These are phyloP conservation scores for Polyplosphaeria fusca DNA, from an alignment of 495 filamentous ascomycete species.

Conservation along the genomic window DNA sequence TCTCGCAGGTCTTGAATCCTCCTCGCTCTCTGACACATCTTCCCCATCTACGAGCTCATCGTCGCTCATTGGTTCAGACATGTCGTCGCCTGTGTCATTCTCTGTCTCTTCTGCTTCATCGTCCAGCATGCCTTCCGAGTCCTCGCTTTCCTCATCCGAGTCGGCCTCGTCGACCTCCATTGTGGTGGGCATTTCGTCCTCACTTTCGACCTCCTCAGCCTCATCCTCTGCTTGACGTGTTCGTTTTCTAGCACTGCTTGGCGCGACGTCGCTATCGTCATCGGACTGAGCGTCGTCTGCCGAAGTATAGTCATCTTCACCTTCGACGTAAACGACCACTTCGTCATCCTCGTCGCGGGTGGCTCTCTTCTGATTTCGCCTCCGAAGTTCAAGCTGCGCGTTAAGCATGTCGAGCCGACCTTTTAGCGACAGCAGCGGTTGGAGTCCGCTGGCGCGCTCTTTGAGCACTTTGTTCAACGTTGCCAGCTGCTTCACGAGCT, in stretches of 20 bases:
- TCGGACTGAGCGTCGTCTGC: constrained; percentile 36
- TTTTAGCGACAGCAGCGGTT: constrained; percentile 79
- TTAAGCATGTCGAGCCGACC: constrained; percentile 89
- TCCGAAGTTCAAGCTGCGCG: constrained; percentile 77
- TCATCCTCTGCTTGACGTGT: constrained; percentile 21
- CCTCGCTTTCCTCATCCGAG: constrained; percentile 29
- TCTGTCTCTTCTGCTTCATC: constrained; percentile 43
- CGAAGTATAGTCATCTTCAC: constrained; percentile 42
- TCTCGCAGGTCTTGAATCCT: constrained; percentile 17
- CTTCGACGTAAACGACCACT: constrained; percentile 83
- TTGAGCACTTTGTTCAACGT: constrained; percentile 80
- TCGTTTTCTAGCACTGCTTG: constrained; percentile 15
- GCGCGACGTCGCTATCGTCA: constrained; percentile 29
- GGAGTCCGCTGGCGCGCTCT: constrained; percentile 77
- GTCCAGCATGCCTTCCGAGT: constrained; percentile 36
- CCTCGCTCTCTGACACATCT: constrained; percentile 32
- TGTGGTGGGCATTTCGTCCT: constrained; percentile 36
- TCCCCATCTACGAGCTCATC: constrained; percentile 37
- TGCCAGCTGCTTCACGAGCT: constrained; percentile 69
- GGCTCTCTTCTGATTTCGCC: constrained; percentile 52
- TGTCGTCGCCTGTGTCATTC: constrained; percentile 40
- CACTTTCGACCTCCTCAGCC: constrained; percentile 32
- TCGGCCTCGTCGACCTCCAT: constrained; percentile 29
- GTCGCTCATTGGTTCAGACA: constrained; percentile 34
- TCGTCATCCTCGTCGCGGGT: constrained; percentile 64